Evolutionary conservation across 2,329 filamentous ascomycete genomes (phyloP), one percentile per base, ranked within the genome.

Genomic region (Fusarium vanettenii): DNA sequence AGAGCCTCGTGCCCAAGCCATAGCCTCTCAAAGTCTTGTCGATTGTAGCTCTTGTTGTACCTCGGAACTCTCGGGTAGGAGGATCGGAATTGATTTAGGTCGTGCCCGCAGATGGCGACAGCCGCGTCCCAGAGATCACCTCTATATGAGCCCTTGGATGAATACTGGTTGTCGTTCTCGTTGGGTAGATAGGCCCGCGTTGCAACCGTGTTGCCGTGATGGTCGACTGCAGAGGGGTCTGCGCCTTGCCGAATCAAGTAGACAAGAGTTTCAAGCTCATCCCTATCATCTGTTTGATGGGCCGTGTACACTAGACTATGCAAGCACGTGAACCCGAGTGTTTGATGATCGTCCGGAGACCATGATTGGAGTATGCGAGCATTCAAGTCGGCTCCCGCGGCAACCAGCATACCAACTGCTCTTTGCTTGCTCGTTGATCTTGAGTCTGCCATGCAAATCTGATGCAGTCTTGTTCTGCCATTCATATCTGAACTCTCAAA

Each of bases 81-180:
- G 2, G 10, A 5, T n/a, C 71, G 59, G 16, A 64, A 61, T 9
- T 20, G 1, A 0, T 5, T 2, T 0, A 75, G 27, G 10, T 68
- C 59, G 9, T 74, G 60, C 0, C 69, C 71, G 6, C 71, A 72
- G 11, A 45, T 64, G 0, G 37, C 39, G 1, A 74, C 55, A 14
- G 66, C 59, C 5, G 66, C 69, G 22, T 75, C 73, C 73, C 69
- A 75, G 3, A 75, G 60, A 18, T 75, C 71, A 1, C 73, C 73
- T 14, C 60, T 48, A n/a, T 70, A 74, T 16, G 59, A 60, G 3
- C 68, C 69, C 6, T 50, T 69, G 4, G 64, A 63, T 2, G 67
- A 68, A 11, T 69, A 63, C 3, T 63, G 57, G 2, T 64, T 69
- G 29, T 69, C 57, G 13, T 41, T 48, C n/a, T 64, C 48, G 5